Percentiles rank a stretch among this genome's conserved stretches.
phyloP scores from a whole-genome alignment of 2,329 filamentous ascomycete genomes.

The Cercospora sp. region DNA sequence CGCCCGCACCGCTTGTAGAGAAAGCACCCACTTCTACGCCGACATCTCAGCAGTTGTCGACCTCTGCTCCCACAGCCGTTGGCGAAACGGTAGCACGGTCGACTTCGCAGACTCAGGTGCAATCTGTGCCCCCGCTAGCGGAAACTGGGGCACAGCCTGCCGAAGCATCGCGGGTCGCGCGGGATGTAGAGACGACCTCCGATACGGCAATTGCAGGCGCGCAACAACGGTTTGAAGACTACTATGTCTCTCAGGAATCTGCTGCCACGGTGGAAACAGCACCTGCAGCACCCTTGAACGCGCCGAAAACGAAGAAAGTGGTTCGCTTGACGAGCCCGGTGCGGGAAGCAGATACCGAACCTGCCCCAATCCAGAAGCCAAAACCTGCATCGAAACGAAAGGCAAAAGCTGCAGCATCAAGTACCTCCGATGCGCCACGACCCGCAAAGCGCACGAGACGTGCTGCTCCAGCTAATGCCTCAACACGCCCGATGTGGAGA shows the following conservation, averaged over 20 bases:
- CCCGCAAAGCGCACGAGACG: slow-evolving; percentile 19
- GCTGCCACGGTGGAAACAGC: not conserved
- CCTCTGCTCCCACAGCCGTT: not conserved
- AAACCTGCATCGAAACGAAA: slow-evolving; percentile 12
- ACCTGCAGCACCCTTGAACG: not conserved
- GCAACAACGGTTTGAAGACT: slow-evolving; percentile 9
- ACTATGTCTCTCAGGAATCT: slow-evolving; percentile 5
- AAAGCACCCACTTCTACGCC: not conserved
- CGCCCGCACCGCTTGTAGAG: not conserved
- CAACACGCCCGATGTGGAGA: not conserved
- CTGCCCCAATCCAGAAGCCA: not conserved
- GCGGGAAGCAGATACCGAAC: slow-evolving; percentile 8
- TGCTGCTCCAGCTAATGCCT: not conserved
- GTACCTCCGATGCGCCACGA: slow-evolving; percentile 11
- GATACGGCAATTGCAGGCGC: slow-evolving; percentile 2
- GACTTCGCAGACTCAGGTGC: slow-evolving; percentile 2
- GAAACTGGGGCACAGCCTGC: not conserved
- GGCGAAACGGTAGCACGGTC: not conserved
- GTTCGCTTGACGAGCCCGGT: slow-evolving; percentile 2
- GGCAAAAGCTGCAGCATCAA: slow-evolving; percentile 11
- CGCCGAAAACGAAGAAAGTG: not conserved
- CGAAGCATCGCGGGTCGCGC: not conserved
- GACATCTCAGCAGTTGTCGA: not conserved
- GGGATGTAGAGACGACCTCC: not conserved
- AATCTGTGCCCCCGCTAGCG: not conserved